Percentiles rank a stretch among this genome's conserved stretches.
Evolutionary conservation across 75 land plant species (phyloP).

Genomic region (Isoetes taiwanensis): DNA sequence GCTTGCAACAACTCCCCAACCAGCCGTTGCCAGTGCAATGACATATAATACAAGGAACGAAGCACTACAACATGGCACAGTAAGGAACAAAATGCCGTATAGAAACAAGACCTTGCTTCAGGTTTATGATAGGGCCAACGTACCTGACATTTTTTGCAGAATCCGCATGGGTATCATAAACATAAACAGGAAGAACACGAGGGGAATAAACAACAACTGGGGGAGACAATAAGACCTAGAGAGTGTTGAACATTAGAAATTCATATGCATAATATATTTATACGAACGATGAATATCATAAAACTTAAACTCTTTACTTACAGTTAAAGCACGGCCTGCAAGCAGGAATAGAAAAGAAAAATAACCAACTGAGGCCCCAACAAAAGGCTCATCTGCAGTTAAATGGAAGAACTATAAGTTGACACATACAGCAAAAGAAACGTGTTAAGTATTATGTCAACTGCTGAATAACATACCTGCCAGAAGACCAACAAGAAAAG

Average conservation of each 20-base stretch:
- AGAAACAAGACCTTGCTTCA: neutral
- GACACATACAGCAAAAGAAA: neutral
- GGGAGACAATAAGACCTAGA: constrained; percentile 98
- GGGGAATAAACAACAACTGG: constrained; percentile 99
- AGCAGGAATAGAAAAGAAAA: constrained; percentile 86
- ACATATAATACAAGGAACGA: constrained; percentile 90
- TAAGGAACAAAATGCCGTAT: neutral
- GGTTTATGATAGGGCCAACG: constrained; percentile 8
- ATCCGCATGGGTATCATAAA: constrained; percentile 99
- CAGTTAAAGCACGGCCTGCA: constrained; percentile 92
- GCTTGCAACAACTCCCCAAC: constrained; percentile 99
- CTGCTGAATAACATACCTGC: constrained; percentile 58
- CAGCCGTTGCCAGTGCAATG: constrained; percentile 81
- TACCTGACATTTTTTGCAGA: constrained; percentile 99
- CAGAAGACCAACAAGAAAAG: constrained; percentile 76
- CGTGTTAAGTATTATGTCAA: neutral
- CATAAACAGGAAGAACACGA: constrained; percentile 93
- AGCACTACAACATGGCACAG: constrained; percentile 33
- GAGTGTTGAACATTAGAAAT: no score
- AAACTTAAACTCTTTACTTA: constrained; percentile 21
- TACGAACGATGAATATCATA: neutral
- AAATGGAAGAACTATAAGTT: no score
- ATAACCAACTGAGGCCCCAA: constrained; percentile 98
- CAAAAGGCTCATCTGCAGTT: constrained; percentile 82
- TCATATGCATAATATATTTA: no score